Evolutionary conservation across 2,329 filamentous ascomycete genomes (phyloP).

Genomic region (Aureobasidium sp.): DNA sequence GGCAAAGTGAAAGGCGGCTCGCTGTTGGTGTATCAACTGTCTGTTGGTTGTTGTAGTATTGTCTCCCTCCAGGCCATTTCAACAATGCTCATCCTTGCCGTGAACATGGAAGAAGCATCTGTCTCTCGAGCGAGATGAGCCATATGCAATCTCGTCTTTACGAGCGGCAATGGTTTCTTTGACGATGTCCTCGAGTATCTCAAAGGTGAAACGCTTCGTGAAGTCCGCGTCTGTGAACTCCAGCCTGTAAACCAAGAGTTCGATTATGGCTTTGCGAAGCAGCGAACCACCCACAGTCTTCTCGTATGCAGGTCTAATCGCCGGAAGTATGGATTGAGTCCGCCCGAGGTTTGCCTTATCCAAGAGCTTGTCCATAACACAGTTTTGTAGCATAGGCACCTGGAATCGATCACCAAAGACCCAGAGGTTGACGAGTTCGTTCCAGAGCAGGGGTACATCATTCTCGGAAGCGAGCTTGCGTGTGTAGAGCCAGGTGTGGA

Average conservation of each 20-base stretch:
- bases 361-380: no score
- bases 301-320: no score
- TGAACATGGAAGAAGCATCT: background rate
- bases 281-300: background rate
- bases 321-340: no score
- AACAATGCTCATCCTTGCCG: background rate
- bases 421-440: no score
- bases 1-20: no score
- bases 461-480: background rate
- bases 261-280: background rate
- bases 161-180: background rate
- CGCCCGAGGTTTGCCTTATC: no score
- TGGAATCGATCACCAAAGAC: slow-evolving; percentile 11
- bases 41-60: no score
- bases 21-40: no score
- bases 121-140: background rate
- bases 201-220: background rate
- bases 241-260: no score
- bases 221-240: no score
- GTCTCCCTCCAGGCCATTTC: background rate
- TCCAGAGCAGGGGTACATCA: no score
- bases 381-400: background rate
- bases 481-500: slow-evolving; percentile 16
- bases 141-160: no score
- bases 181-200: background rate